Percentiles rank a stretch among this genome's conserved stretches.
phyloP scores from a whole-genome alignment of 495 filamentous ascomycete genomes.

The Podospora sp. region DNA sequence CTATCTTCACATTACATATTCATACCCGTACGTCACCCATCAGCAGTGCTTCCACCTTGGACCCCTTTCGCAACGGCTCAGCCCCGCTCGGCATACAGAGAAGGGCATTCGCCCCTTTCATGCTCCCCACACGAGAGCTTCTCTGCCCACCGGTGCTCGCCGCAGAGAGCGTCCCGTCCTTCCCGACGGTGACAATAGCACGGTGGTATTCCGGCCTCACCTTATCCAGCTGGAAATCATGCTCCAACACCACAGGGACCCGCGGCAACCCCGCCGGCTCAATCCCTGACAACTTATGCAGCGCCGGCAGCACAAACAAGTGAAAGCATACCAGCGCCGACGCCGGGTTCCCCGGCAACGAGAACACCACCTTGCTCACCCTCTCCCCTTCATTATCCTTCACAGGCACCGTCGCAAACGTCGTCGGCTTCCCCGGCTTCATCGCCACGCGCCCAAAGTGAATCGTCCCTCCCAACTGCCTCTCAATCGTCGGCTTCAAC shows the following conservation, averaged over 20 bases:
- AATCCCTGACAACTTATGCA: conserved; percentile 71
- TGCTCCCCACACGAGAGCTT: conserved; percentile 85
- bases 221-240: conserved; percentile 72
- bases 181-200: conserved; percentile 62
- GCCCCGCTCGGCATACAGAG: conserved; percentile 66
- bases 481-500: conserved; percentile 95
- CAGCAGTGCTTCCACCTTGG: conserved; percentile 48
- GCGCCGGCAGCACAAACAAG: conserved; percentile 86
- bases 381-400: conserved; percentile 62
- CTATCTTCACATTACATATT: conserved; percentile 25
- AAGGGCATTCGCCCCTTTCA: conserved; percentile 84
- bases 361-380: conserved; percentile 75
- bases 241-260: conserved; percentile 69
- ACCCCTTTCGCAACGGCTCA: conserved; percentile 46
- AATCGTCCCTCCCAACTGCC: conserved; percentile 85
- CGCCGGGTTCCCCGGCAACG: conserved; percentile 91
- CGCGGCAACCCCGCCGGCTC: conserved; percentile 66
- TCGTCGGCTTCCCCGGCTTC: conserved; percentile 98
- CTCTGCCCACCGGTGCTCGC: conserved; percentile 86
- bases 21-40: conserved; percentile 41
- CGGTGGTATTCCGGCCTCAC: conserved; percentile 86
- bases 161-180: conserved; percentile 68
- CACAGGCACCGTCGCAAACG: conserved; percentile 84
- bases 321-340: conserved; percentile 91
- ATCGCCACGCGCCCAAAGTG: conserved; percentile 96